phyloP scores from a whole-genome alignment of 2,329 filamentous ascomycete genomes.

The Penicillium glabrum region DNA sequence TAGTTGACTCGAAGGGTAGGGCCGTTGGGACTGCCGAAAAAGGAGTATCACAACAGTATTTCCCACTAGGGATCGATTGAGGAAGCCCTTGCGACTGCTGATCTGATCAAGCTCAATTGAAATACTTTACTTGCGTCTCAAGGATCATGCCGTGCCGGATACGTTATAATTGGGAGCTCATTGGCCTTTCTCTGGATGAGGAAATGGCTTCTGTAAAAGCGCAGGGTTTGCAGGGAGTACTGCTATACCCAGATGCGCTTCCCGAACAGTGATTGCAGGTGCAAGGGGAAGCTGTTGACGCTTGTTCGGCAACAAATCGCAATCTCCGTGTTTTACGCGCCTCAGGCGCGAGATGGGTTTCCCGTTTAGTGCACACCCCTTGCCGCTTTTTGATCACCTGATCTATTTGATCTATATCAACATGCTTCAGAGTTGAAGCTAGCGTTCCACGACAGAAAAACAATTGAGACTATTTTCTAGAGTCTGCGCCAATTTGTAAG shows the following conservation, averaged over 20 bases:
- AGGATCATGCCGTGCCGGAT: neutral
- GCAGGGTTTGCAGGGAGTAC: neutral
- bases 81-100: neutral
- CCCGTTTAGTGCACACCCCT: neutral
- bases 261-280: neutral
- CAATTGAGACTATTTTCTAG: no score
- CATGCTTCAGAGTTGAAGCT: no score
- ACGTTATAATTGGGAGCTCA: neutral
- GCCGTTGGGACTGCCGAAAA: neutral
- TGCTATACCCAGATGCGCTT: neutral
- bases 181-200: neutral
- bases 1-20: neutral
- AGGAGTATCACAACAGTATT: neutral
- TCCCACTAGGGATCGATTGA: neutral
- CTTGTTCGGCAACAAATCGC: slow-evolving; percentile 17
- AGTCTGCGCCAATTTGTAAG: no score
- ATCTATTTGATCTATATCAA: no score
- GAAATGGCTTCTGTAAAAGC: neutral
- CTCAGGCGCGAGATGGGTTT: slow-evolving; percentile 23
- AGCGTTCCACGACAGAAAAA: no score
- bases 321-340: slow-evolving; percentile 19
- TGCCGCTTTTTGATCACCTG: neutral
- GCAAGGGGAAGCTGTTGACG: slow-evolving; percentile 18
- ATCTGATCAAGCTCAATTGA: neutral
- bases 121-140: neutral